These are phyloP conservation scores for Coniochaeta sp. DNA, from an alignment of 2,329 filamentous ascomycete genomes.

Conservation along the genomic window DNA sequence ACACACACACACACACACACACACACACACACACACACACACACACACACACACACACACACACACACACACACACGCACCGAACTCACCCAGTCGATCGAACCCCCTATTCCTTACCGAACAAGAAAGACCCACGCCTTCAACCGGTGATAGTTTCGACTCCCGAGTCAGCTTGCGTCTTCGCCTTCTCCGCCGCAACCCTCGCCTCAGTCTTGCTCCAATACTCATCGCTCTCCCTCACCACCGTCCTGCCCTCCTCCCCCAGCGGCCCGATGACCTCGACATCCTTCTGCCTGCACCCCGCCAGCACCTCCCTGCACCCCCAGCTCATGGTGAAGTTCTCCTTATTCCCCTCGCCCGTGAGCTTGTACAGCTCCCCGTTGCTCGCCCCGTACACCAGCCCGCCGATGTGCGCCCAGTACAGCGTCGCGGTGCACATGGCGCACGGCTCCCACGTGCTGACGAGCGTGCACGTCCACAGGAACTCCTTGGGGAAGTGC, in stretches of 20 bases:
- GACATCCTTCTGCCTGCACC: conserved; percentile 37
- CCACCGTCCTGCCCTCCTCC: neutral
- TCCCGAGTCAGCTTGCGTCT: too few species aligned
- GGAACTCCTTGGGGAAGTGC: conserved; percentile 39
- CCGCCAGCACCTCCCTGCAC: conserved; percentile 36
- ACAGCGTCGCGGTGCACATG: conserved; percentile 34
- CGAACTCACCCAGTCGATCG: too few species aligned
- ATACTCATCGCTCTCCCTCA: neutral
- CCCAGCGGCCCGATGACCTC: conserved; percentile 32
- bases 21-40: too few species aligned
- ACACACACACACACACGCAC: too few species aligned
- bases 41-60: too few species aligned
- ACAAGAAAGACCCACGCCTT: too few species aligned
- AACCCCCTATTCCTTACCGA: neutral
- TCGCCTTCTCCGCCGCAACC: neutral
- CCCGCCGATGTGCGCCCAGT: conserved; percentile 45
- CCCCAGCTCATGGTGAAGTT: conserved; percentile 45
- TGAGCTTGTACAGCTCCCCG: conserved; percentile 33
- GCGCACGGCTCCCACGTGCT: conserved; percentile 49
- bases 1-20: too few species aligned
- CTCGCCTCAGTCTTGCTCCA: neutral
- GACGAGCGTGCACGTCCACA: conserved; percentile 41
- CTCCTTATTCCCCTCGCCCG: conserved; percentile 38
- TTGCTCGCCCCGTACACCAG: conserved; percentile 44
- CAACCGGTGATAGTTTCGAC: too few species aligned